phyloP scores from a whole-genome alignment of 2,329 filamentous ascomycete species.

The Calonectria crousiana region DNA sequence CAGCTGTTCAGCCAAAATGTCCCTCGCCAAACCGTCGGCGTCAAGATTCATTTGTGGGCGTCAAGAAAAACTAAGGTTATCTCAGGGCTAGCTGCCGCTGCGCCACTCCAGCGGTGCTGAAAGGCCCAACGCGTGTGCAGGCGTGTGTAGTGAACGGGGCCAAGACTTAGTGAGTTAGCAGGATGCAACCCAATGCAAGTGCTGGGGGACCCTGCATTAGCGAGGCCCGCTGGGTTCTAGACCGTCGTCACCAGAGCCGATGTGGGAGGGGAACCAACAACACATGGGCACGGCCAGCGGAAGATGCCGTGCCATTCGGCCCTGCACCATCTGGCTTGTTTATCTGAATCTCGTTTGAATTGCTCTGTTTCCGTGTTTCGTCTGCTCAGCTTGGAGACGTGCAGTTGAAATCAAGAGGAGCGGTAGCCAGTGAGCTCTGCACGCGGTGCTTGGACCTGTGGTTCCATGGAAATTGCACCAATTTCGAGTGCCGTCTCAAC shows the following conservation, averaged over 20 bases:
- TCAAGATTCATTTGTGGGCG: background rate
- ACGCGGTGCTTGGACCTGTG: background rate
- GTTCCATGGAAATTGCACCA: conserved; percentile 23
- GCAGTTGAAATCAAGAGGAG: background rate
- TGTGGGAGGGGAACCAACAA: background rate
- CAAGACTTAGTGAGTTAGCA: background rate
- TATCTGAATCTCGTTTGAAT: background rate
- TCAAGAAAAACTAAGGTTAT: conserved; percentile 8
- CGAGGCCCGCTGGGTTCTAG: conserved; percentile 20
- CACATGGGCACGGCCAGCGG: background rate
- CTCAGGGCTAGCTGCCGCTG: conserved; percentile 16
- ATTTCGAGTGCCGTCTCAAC: conserved; percentile 16
- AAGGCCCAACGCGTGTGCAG: background rate
- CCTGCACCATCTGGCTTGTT: background rate
- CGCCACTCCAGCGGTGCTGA: conserved; percentile 18
- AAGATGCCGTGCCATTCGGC: conserved; percentile 12
- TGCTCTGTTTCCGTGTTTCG: conserved; percentile 1
- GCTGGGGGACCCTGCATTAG: conserved; percentile 30
- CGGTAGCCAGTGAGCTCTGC: conserved; percentile 3
- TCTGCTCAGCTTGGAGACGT: background rate
- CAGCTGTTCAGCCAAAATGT: conserved; percentile 4
- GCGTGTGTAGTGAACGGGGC: conserved; percentile 1
- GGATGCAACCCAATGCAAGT: conserved; percentile 15
- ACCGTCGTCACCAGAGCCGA: background rate
- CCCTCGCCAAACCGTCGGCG: background rate